Evolutionary conservation across 805 yeast genomes (phyloP), one percentile per base, ranked within the genome.

Genomic region (Wickerhamomyces bisporus): DNA sequence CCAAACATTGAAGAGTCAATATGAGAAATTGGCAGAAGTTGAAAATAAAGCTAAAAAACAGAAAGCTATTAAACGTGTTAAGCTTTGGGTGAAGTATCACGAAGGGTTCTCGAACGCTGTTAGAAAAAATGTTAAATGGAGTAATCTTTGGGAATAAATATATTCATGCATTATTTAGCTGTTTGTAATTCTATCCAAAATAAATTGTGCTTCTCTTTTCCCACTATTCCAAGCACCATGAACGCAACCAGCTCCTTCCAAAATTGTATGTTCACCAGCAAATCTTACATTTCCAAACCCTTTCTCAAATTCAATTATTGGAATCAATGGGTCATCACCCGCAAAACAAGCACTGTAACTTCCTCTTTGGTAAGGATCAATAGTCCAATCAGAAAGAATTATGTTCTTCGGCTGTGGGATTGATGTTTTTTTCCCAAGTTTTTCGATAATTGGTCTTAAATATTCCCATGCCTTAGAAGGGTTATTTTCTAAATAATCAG

Each of bases 51-150:
- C 55, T 24, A 60, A 62, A 52, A 47, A 34, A 36, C 53, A 36
- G 45, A 51, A 42, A 38, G 42, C 38, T 36, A 63, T 44, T 3
- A 35, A 30, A 3, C 33, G 28, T 30, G 53, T 59, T 23, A 64
- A 77, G 49, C 70, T 78, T 32, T 88, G 96, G 96, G 85, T 88
- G n/a, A 86, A 83, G 53, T 87, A 81, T 55, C 84, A 83, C 45
- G 96, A 88, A 61, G 97, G 97, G 1, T 88, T 82, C 53, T 84
- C 95, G 5, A 83, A 86, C 58, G 97, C 97, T 0, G 97, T 88
- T 2, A 64, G 94, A 25, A 86, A 86, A 52, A 84, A 81, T 38
- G 77, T 88, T 18, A 75, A 80, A 16, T 89, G 96, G 96, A 57
- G 64, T 7, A 81, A 75, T 38, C 58, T 88, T 18, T 85, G 86